These are phyloP conservation scores for Botryotinia globosa DNA, from an alignment of 2,329 filamentous ascomycete species.

Conservation along the genomic window DNA sequence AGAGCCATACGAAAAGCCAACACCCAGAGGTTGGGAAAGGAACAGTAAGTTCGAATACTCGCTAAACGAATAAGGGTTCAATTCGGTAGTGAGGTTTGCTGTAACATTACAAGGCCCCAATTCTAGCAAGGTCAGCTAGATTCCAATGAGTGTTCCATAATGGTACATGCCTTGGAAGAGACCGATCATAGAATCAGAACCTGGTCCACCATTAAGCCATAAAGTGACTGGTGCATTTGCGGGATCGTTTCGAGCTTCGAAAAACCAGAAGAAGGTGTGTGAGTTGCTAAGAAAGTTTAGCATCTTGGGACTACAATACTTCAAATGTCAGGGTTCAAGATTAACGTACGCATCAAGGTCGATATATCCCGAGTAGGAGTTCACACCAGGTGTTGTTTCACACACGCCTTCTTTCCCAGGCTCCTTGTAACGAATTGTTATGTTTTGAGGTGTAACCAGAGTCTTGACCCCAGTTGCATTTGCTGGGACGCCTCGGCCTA, in stretches of 20 bases:
- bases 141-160: background rate
- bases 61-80: slow-evolving; percentile 62
- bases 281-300: slow-evolving; percentile 30
- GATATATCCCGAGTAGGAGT: slow-evolving; percentile 35
- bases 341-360: slow-evolving; percentile 29
- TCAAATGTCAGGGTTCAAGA: background rate
- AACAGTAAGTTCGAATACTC: slow-evolving; percentile 51
- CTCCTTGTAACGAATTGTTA: slow-evolving; percentile 46
- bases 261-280: slow-evolving; percentile 50
- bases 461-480: slow-evolving; percentile 41
- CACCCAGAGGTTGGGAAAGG: slow-evolving; percentile 61
- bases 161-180: slow-evolving; percentile 43
- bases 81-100: slow-evolving; percentile 34
- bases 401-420: slow-evolving; percentile 41
- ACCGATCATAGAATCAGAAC: slow-evolving; percentile 53
- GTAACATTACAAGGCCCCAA: slow-evolving; percentile 44
- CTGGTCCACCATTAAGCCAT: slow-evolving; percentile 54
- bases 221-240: slow-evolving; percentile 47
- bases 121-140: slow-evolving; percentile 27
- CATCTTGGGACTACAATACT: slow-evolving; percentile 8
- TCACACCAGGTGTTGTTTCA: slow-evolving; percentile 35
- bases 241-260: slow-evolving; percentile 49
- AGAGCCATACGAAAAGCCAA: slow-evolving; percentile 62
- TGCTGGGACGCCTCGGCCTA: slow-evolving; percentile 42
- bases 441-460: slow-evolving; percentile 42